phyloP scores from a whole-genome alignment of 768 basidiomycete genomes.

The Crepidotus variabilis region DNA sequence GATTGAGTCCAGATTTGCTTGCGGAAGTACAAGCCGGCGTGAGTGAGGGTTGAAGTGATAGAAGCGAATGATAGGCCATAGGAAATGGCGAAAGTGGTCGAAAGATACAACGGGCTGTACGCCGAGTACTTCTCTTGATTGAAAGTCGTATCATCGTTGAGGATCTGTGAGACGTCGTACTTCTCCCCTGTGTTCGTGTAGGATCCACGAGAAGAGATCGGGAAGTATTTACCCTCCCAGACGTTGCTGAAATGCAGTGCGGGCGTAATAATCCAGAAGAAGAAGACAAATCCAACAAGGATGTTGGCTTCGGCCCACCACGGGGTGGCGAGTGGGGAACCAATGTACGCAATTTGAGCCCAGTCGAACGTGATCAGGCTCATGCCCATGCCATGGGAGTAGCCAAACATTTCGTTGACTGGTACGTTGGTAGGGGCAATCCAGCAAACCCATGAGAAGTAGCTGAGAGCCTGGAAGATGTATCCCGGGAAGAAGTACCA shows the following conservation, averaged over 20 bases:
- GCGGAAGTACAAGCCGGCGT: slow-evolving; percentile 70
- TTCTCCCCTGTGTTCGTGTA: slow-evolving; percentile 57
- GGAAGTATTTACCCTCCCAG: slow-evolving; percentile 56
- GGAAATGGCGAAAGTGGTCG: slow-evolving; percentile 71
- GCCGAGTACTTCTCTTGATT: slow-evolving; percentile 49
- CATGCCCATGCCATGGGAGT: slow-evolving; percentile 60
- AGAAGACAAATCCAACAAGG: slow-evolving; percentile 54
- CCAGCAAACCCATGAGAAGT: slow-evolving; percentile 59
- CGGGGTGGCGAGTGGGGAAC: slow-evolving; percentile 71
- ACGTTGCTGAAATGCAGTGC: slow-evolving; percentile 58
- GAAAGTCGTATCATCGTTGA: slow-evolving; percentile 51
- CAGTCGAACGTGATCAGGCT: slow-evolving; percentile 79
- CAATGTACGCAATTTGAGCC: slow-evolving; percentile 70
- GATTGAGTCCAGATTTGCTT: slow-evolving; percentile 75
- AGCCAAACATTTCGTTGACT: slow-evolving; percentile 77
- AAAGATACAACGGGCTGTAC: slow-evolving; percentile 63
- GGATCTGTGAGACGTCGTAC: slow-evolving; percentile 59
- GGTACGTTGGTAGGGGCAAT: slow-evolving; percentile 65
- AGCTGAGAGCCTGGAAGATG: slow-evolving; percentile 61
- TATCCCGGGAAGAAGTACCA: slow-evolving; percentile 78
- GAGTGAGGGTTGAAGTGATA: slow-evolving; percentile 71
- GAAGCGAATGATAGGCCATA: slow-evolving; percentile 84
- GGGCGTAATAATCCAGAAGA: slow-evolving; percentile 69
- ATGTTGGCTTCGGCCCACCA: slow-evolving; percentile 85
- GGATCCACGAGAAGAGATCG: slow-evolving; percentile 62